phyloP scores from a whole-genome alignment of 352 stramenopile species.

The Phytophthora hibernalis region DNA sequence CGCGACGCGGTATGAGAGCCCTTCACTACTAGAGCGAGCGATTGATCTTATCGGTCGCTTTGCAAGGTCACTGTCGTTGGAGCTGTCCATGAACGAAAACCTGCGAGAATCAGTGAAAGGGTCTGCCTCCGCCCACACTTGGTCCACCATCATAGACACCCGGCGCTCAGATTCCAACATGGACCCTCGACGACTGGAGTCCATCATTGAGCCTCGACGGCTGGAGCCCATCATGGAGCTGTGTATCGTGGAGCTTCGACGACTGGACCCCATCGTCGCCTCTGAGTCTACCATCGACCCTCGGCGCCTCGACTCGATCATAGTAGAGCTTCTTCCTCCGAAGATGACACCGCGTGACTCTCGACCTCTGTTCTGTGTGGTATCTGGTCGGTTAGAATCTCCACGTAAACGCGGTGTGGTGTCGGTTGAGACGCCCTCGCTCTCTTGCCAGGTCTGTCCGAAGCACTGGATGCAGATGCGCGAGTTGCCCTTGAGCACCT shows the following conservation, averaged over 20 bases:
- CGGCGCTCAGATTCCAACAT: conserved; percentile 44
- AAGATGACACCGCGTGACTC: conserved; percentile 34
- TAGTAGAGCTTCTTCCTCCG: conserved; percentile 15
- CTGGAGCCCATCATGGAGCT: conserved; percentile 17
- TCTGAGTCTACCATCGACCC: conserved; percentile 25
- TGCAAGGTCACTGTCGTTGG: conserved; percentile 10
- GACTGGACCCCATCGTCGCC: conserved; percentile 15
- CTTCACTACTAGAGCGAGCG: conserved; percentile 3
- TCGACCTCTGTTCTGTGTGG: not conserved
- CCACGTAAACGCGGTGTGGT: not conserved
- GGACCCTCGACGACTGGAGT: conserved; percentile 32
- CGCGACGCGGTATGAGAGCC: conserved; percentile 28
- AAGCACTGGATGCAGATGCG: conserved; percentile 67
- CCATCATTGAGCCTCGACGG: conserved; percentile 23
- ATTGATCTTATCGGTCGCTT: conserved; percentile 11
- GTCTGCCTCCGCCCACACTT: conserved; percentile 35
- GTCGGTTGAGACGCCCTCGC: conserved; percentile 21
- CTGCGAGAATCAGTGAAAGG: conserved; percentile 27
- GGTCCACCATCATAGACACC: conserved; percentile 44
- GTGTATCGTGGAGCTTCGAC: conserved; percentile 21
- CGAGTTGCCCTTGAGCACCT: conserved; percentile 61
- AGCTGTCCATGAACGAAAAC: conserved; percentile 40
- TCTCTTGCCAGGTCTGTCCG: conserved; percentile 47
- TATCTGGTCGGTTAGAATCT: conserved; percentile 2
- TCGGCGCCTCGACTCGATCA: conserved; percentile 25